Evolutionary conservation across 2,329 filamentous ascomycete genomes (phyloP).

Genomic region (Fusarium duplospermum): DNA sequence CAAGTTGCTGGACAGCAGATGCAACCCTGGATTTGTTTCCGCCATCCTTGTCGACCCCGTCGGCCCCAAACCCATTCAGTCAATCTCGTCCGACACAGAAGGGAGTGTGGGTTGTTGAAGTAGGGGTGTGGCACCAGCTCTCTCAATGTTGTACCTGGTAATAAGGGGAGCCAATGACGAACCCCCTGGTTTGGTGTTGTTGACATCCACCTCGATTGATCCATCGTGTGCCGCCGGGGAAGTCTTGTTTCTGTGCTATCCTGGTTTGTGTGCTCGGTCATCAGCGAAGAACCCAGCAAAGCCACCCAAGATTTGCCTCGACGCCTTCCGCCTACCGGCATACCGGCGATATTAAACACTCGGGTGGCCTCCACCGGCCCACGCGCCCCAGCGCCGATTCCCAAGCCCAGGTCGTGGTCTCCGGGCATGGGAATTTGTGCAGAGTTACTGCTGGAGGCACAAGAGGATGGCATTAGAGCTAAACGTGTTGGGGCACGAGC

Average conservation of each 20-base stretch:
- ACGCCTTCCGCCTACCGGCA: constrained; percentile 25
- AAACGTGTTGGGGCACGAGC: constrained; percentile 24
- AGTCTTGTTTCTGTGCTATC: constrained; percentile 29
- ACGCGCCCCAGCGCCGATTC: constrained; percentile 10
- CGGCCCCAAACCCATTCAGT: constrained; percentile 40
- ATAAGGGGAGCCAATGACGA: constrained; percentile 34
- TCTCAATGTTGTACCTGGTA: constrained; percentile 25
- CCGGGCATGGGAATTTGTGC: constrained; percentile 12
- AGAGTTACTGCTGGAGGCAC: background rate
- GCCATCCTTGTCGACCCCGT: constrained; percentile 35
- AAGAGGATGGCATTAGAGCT: background rate
- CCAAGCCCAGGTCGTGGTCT: constrained; percentile 8
- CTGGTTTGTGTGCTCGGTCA: constrained; percentile 31
- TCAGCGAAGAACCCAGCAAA: constrained; percentile 27
- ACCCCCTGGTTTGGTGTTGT: constrained; percentile 29
- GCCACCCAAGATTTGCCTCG: constrained; percentile 19
- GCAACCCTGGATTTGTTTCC: constrained; percentile 41
- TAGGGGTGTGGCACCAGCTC: constrained; percentile 38
- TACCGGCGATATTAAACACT: constrained; percentile 28
- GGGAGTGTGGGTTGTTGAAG: constrained; percentile 35
- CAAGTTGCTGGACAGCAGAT: constrained; percentile 31
- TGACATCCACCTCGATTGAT: constrained; percentile 34
- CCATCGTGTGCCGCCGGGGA: constrained; percentile 11
- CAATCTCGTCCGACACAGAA: constrained; percentile 41
- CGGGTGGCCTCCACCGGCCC: constrained; percentile 17